Conservation (phyloP, 2,329 filamentous ascomycete genomes). For the Fusarium pilosicola region DNA sequence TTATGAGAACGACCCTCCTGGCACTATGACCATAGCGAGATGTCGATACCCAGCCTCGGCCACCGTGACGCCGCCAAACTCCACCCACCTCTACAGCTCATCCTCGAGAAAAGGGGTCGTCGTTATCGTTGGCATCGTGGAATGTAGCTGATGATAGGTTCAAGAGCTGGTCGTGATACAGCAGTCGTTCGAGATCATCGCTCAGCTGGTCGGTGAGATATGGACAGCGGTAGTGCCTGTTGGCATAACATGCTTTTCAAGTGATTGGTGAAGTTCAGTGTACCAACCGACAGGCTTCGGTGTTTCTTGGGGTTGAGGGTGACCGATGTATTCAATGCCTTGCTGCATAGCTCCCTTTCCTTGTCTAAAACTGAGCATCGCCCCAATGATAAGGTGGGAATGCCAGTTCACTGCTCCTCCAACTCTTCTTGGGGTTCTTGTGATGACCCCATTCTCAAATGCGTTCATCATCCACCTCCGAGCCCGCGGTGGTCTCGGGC, state of each 20-base stretch:
- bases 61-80: not conserved
- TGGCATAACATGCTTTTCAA: accelerated
- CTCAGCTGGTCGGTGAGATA: not conserved
- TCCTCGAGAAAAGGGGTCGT: not conserved
- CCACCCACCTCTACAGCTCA: not conserved
- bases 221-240: not conserved
- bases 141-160: not conserved
- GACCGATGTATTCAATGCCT: accelerated
- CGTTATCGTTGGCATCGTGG: not conserved
- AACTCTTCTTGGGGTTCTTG: not conserved
- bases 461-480: not conserved
- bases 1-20: not conserved
- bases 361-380: accelerated
- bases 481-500: not conserved
- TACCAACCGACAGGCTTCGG: accelerated
- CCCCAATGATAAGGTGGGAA: accelerated
- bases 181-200: not conserved
- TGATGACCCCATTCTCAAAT: not conserved
- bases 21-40: not conserved
- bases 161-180: not conserved
- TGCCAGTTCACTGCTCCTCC: not conserved
- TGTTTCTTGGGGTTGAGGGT: accelerated
- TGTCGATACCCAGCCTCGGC: not conserved
- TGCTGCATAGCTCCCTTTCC: not conserved
- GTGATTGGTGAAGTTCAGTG: not conserved